phyloP scores from a whole-genome alignment of 2,329 filamentous ascomycete genomes.

The Fusarium tanahbumbuense region DNA sequence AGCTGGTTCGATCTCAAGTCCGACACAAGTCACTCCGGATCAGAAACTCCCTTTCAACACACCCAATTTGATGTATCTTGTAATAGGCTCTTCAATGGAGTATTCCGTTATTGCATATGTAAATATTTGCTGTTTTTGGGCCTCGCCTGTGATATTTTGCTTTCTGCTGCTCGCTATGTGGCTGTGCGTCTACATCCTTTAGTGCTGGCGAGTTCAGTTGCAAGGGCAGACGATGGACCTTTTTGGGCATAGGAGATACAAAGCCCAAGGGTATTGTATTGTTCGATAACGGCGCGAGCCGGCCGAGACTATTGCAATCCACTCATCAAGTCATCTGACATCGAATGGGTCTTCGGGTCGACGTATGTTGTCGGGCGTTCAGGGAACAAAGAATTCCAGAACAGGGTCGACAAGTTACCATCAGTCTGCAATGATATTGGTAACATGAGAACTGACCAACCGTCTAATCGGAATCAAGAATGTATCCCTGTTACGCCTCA shows the following conservation, averaged over 20 bases:
- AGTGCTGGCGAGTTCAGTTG: background rate
- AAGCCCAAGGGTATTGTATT: background rate
- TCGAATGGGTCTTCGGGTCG: background rate
- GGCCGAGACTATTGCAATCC: conserved; percentile 9
- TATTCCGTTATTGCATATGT: background rate
- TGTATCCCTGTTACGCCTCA: conserved; percentile 31
- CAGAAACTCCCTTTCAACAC: background rate
- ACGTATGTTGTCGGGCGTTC: background rate
- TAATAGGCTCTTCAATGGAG: conserved; percentile 11
- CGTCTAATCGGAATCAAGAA: conserved; percentile 15
- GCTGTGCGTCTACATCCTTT: background rate
- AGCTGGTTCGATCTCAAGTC: conserved; percentile 3
- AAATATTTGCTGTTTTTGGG: background rate
- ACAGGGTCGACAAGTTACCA: conserved; percentile 14
- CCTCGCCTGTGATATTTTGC: background rate
- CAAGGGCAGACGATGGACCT: background rate
- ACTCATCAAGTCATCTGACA: conserved; percentile 13
- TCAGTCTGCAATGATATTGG: conserved; percentile 40
- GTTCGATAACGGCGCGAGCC: conserved; percentile 16
- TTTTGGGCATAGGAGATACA: background rate
- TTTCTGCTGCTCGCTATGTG: conserved; percentile 6
- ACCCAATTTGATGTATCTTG: background rate
- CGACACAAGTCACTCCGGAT: conserved; percentile 13
- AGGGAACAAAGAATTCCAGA: conserved; percentile 5
- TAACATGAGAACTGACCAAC: conserved; percentile 41